phyloP scores from a whole-genome alignment of 1,284 basidiomycete genomes.

The Cerrena zonata region DNA sequence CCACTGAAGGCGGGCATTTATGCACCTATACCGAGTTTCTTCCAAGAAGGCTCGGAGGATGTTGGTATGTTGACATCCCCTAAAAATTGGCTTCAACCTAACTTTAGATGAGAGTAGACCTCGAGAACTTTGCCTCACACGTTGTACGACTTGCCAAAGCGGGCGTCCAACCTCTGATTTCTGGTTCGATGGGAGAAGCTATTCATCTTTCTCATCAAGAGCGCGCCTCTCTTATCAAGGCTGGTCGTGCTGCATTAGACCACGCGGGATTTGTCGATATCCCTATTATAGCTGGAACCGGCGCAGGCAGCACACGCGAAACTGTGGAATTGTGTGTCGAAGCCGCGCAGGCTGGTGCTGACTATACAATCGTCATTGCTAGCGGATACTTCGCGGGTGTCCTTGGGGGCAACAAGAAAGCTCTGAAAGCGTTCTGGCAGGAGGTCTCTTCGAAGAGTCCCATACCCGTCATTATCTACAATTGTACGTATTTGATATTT shows the following conservation, averaged over 20 bases:
- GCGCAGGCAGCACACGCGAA: constrained; percentile 73
- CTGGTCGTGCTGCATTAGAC: constrained; percentile 68
- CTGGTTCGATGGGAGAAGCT: constrained; percentile 79
- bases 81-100: background rate
- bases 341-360: constrained; percentile 76
- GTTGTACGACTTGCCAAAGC: constrained; percentile 63
- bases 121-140: constrained; percentile 69
- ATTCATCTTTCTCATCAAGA: constrained; percentile 73
- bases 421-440: constrained; percentile 74
- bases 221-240: constrained; percentile 60
- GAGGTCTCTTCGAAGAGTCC: constrained; percentile 75
- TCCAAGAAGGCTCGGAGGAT: constrained; percentile 68
- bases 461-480: constrained; percentile 86
- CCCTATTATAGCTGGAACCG: constrained; percentile 78
- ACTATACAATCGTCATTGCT: constrained; percentile 77
- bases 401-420: constrained; percentile 52
- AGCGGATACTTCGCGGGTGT: constrained; percentile 84
- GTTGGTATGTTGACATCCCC: constrained; percentile 36
- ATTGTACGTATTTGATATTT: constrained; percentile 45
- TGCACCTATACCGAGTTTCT: constrained; percentile 83
- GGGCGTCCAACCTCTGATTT: constrained; percentile 73
- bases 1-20: constrained; percentile 72
- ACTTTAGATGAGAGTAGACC: constrained; percentile 41
- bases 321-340: constrained; percentile 68
- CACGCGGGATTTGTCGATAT: constrained; percentile 50